A percentile compares a stretch with the other conserved stretches of the same genome.
Conservation (phyloP, 257 asterid genomes). For the Ilex aquifolium region DNA sequence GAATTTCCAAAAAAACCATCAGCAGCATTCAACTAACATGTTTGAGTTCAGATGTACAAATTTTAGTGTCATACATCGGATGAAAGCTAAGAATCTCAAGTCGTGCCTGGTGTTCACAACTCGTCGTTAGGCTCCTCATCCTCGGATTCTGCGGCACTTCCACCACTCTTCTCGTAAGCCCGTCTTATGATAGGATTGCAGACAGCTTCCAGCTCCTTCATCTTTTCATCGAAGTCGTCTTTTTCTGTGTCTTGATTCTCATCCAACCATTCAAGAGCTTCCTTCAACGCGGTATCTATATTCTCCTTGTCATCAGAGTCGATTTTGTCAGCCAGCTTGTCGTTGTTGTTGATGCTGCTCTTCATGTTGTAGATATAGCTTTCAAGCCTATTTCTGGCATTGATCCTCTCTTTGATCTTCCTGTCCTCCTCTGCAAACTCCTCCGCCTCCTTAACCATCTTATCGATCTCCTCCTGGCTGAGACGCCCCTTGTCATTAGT, state of each 20-base stretch:
- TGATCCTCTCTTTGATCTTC: conserved; percentile 78
- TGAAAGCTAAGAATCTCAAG: no score
- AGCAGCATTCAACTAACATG: no score
- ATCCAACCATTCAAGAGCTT: conserved; percentile 91
- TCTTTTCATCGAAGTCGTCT: conserved; percentile 91
- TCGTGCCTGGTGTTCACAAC: no score
- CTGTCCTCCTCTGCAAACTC: conserved; percentile 95
- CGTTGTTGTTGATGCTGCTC: conserved; percentile 84
- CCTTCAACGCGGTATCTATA: conserved; percentile 83
- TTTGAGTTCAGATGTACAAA: no score
- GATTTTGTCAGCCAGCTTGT: conserved; percentile 84
- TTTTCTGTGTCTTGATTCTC: conserved; percentile 83
- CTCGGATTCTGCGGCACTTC: no score
- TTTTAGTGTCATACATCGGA: no score
- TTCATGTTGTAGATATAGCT: conserved; percentile 92
- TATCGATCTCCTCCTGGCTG: conserved; percentile 89
- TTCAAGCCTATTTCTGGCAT: conserved; percentile 79
- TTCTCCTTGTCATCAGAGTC: conserved; percentile 91
- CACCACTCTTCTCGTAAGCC: no score
- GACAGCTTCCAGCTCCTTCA: conserved; percentile 86
- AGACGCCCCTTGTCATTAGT: conserved; percentile 93
- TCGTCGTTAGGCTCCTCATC: no score
- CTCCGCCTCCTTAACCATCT: conserved; percentile 88
- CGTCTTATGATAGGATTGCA: conserved; percentile 65
- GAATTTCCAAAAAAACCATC: no score